A percentile compares a stretch with the other conserved stretches of the same genome.
Conservation (phyloP, 2,329 filamentous ascomycete species). For the Fusarium lateritium region DNA sequence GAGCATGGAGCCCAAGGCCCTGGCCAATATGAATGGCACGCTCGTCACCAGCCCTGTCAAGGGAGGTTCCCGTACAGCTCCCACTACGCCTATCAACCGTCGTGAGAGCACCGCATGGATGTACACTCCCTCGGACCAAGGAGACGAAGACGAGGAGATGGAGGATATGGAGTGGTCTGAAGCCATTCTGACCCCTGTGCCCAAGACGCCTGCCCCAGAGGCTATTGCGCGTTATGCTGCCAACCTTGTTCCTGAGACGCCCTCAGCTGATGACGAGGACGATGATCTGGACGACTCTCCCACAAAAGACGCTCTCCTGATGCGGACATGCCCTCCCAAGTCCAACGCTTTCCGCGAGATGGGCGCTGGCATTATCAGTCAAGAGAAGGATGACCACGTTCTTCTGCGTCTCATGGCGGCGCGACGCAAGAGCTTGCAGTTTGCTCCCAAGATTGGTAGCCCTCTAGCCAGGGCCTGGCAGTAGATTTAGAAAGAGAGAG, state of each 20-base stretch:
- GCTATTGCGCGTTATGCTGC: constrained; percentile 67
- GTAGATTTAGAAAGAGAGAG: constrained; percentile 24
- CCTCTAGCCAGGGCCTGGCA: constrained; percentile 74
- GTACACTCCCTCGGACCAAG: constrained; percentile 65
- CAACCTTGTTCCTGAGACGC: constrained; percentile 63
- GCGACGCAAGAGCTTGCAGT: constrained; percentile 82
- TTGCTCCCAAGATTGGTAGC: constrained; percentile 81
- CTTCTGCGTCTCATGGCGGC: constrained; percentile 78
- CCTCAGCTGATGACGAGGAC: constrained; percentile 54
- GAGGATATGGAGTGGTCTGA: constrained; percentile 61
- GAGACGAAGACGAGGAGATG: constrained; percentile 56
- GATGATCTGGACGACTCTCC: constrained; percentile 51
- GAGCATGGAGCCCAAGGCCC: constrained; percentile 82
- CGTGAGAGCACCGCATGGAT: constrained; percentile 70
- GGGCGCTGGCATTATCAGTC: constrained; percentile 62
- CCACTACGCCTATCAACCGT: constrained; percentile 65
- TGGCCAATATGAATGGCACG: constrained; percentile 78
- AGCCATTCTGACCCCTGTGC: constrained; percentile 68
- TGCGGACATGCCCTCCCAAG: constrained; percentile 70
- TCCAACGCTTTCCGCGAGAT: constrained; percentile 56
- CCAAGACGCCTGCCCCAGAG: constrained; percentile 72
- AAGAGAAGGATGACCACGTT: constrained; percentile 69
- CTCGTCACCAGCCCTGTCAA: constrained; percentile 64
- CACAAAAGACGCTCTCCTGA: constrained; percentile 58
- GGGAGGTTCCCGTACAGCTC: constrained; percentile 55